Evolutionary conservation across 352 stramenopile species (phyloP), one percentile per base, ranked within the genome.

Genomic region (Globisporangium lucens): DNA sequence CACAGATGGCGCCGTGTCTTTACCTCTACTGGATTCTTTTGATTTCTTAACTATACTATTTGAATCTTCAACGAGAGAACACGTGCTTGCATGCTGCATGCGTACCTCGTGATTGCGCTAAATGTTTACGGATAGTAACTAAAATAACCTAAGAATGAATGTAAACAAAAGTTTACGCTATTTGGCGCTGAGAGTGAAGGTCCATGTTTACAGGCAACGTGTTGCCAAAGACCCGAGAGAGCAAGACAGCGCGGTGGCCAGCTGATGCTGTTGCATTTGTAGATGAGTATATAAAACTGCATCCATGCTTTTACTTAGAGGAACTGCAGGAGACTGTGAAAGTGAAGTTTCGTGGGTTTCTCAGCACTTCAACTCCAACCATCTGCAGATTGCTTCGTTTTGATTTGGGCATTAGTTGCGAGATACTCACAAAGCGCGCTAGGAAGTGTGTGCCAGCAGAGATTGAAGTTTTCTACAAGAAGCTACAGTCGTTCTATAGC

Each of bases 381-480:
- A 53, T 53, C 29, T 53, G 46, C 20, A 53, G 46, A 22, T 22
- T 27, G 20, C 46, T 53, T 53, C 46, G 46, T 24, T 53, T 53
- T 53, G 46, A 53, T 53, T 4, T 53, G 2, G n/a, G 10, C 5
- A 27, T 53, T 13, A 53, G 47, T 53, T 12, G 47, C 1, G 29
- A 53, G 20, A 5, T 53, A 22, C 47, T 53, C 17, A 53, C 47
- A 27, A 53, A 29, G 13, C 47, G 47, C n/a, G 47, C 20, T 29
- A 53, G 47, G 35, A 4, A 38, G 8, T 9, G 35, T 9, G 35
- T 55, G 17, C 3, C 47, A 29, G 49, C 49, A 27, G 49, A 56
- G n/a, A 56, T 56, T 5, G n/a, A 33, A 27, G 20, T 56, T n/a
- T 56, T 56, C 49, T 56, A 56, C 49, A 15, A 56, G 12, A 56